A percentile compares a stretch with the other conserved stretches of the same genome.
Evolutionary conservation across 495 filamentous ascomycete genomes (phyloP).

Genomic region (Parathielavia appendiculata): DNA sequence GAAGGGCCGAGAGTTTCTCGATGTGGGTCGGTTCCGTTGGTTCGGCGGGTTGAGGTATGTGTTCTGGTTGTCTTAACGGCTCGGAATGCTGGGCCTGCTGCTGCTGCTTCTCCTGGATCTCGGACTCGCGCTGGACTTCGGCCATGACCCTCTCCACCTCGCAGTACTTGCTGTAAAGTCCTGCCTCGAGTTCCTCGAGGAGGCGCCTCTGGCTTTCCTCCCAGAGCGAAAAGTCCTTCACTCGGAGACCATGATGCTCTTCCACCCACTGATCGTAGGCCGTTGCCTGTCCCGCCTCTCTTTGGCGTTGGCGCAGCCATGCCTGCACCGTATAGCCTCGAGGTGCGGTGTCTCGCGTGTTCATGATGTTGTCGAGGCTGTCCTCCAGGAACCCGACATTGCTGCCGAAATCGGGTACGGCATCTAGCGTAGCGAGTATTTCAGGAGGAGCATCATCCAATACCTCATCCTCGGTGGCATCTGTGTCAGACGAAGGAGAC

Average conservation of each 20-base stretch:
- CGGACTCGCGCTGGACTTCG: no score
- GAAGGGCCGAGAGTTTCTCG: neutral
- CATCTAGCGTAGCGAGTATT: no score
- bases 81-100: neutral
- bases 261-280: neutral
- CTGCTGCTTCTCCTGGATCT: neutral
- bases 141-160: neutral
- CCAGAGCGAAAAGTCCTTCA: neutral
- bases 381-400: neutral
- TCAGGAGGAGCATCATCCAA: no score
- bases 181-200: neutral
- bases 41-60: neutral
- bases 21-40: neutral
- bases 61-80: neutral
- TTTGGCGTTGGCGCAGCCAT: neutral
- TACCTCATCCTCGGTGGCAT: no score
- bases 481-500: no score
- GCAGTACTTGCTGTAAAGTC: neutral
- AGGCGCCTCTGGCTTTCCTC: neutral
- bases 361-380: neutral
- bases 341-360: neutral
- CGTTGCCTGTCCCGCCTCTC: neutral
- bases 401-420: neutral
- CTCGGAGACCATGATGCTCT: neutral
- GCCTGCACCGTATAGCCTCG: neutral